A percentile compares a stretch with the other conserved stretches of the same genome.
Conservation (phyloP, 73 alveolate genomes). For the Tetrahymena thermophila region DNA sequence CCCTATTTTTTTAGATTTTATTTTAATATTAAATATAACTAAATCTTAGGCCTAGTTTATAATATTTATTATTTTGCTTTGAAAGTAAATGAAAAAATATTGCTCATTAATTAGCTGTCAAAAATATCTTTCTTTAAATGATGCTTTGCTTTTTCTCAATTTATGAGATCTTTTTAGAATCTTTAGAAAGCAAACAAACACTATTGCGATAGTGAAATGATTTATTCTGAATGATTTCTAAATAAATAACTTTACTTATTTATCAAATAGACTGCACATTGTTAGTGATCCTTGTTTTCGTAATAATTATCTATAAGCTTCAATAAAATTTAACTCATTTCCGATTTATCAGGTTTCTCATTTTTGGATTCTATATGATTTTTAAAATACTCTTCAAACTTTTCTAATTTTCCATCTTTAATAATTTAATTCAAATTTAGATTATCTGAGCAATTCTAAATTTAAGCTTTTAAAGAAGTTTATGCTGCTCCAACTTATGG, state of each 20-base stretch:
- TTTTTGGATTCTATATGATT: not conserved
- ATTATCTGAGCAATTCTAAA: not conserved
- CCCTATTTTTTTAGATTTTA: not conserved
- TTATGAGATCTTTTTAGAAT: not conserved
- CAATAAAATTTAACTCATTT: not conserved
- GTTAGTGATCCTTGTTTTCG: not conserved
- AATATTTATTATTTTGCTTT: not conserved
- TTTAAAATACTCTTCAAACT: not conserved
- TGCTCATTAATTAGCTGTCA: not conserved
- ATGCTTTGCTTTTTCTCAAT: not conserved
- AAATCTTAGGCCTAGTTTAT: too few relatives aligned
- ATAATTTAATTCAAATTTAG: not conserved
- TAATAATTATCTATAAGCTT: not conserved
- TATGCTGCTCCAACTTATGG: not conserved
- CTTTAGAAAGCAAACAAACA: not conserved
- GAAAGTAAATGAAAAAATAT: not conserved
- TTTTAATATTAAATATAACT: too few relatives aligned
- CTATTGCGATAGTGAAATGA: not conserved
- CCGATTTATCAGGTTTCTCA: not conserved
- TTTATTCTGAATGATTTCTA: not conserved
- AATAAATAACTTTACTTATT: not conserved
- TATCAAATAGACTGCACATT: not conserved
- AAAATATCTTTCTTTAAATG: not conserved
- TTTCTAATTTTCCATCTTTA: not conserved
- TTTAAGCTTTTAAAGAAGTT: not conserved